These are phyloP conservation scores for Echinosophora koreensis DNA, from an alignment of 306 rosid genomes.

Conservation along the genomic window DNA sequence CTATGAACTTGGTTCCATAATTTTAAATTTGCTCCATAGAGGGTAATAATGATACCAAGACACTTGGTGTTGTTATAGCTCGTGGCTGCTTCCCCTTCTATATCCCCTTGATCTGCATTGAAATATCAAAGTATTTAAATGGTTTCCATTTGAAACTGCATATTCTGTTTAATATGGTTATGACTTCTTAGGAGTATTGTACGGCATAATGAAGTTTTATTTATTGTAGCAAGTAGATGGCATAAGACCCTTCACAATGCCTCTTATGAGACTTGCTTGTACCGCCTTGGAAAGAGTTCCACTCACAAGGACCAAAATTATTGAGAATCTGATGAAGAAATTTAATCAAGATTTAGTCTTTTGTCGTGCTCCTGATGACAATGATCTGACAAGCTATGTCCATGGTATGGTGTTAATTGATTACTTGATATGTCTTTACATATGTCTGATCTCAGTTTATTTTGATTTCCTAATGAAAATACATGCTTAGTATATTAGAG, in stretches of 20 bases:
- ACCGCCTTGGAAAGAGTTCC: slow-evolving; percentile 96
- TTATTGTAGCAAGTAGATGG: slow-evolving; percentile 80
- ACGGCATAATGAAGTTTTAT: slow-evolving; percentile 36
- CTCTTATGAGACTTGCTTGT: slow-evolving; percentile 94
- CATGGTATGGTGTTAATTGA: slow-evolving; percentile 66
- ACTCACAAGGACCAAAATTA: slow-evolving; percentile 75
- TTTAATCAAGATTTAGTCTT: slow-evolving; percentile 90
- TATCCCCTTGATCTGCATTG: not conserved
- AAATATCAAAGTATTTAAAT: not conserved
- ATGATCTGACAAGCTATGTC: slow-evolving; percentile 66
- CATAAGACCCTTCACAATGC: slow-evolving; percentile 96
- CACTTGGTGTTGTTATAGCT: not conserved
- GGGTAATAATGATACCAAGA: not conserved
- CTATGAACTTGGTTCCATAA: not conserved
- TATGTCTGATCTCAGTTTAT: slow-evolving; percentile 5
- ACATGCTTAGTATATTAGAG: slow-evolving; percentile 15
- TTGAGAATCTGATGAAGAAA: slow-evolving; percentile 78
- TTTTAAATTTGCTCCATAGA: not conserved
- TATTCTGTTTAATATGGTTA: slow-evolving; percentile 29
- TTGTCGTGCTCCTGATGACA: slow-evolving; percentile 83
- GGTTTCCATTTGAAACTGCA: not conserved
- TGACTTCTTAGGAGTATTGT: slow-evolving; percentile 26
- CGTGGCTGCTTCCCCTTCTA: slow-evolving; percentile 3
- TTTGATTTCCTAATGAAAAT: slow-evolving; percentile 13
- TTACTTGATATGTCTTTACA: slow-evolving; percentile 2